Evolutionary conservation across 2,329 filamentous ascomycete genomes (phyloP).

Genomic region (Aureobasidium namibiae): DNA sequence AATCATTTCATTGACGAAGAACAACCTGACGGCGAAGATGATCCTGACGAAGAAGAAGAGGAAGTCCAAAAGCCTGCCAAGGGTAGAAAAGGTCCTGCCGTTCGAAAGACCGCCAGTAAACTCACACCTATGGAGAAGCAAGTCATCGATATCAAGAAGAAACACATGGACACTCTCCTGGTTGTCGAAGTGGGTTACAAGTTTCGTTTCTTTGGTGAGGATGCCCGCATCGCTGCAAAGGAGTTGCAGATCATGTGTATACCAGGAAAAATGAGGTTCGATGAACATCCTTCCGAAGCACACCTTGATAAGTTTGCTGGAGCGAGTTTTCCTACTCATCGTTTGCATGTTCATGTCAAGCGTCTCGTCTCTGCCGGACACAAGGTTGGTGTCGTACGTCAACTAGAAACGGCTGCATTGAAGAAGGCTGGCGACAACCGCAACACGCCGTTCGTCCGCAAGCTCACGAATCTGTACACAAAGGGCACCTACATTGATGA

Average conservation of each 20-base stretch:
- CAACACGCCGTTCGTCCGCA: constrained; percentile 83
- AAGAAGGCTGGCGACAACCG: constrained; percentile 94
- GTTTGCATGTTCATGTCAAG: constrained; percentile 88
- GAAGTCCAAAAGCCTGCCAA: constrained; percentile 37
- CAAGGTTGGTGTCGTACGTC: constrained; percentile 91
- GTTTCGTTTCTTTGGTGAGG: constrained; percentile 93
- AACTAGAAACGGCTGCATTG: constrained; percentile 88
- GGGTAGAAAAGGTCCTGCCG: constrained; percentile 40
- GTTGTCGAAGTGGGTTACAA: constrained; percentile 97
- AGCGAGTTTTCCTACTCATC: constrained; percentile 87
- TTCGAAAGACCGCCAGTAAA: constrained; percentile 70
- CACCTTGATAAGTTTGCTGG: constrained; percentile 89
- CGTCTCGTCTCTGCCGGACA: constrained; percentile 84
- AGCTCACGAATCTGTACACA: constrained; percentile 93
- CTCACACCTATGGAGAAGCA: constrained; percentile 93
- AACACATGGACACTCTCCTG: constrained; percentile 80
- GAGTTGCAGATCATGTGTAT: constrained; percentile 94
- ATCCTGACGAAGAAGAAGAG: constrained; percentile 52
- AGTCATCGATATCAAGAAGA: constrained; percentile 85
- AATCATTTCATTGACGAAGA: constrained; percentile 49
- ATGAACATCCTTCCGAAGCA: constrained; percentile 88
- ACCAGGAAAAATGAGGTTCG: constrained; percentile 86
- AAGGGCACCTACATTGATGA: constrained; percentile 98
- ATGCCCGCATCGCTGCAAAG: constrained; percentile 80
- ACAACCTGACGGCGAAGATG: constrained; percentile 45